Base-by-base conservation (phyloP, 768 basidiomycete species). In the Tulasnella sp. region DNA sequence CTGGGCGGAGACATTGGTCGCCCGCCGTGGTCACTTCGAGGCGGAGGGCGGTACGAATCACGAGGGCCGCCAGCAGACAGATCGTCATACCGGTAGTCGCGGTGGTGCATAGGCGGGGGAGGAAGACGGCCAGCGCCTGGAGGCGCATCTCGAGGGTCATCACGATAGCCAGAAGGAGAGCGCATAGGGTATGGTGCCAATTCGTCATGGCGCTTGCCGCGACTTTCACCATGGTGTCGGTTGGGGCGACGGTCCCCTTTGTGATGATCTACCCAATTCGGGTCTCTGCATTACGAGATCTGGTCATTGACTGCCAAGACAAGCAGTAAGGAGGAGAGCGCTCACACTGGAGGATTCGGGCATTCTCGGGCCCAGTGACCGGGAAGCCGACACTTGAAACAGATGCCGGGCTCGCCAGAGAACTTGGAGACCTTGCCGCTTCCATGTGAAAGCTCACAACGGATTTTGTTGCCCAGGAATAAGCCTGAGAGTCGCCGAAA, bases 401-500 rank as follows among this genome's bases (percentile, higher is more conserved):
- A 92, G 46, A 87, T 85, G 2, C 88, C 87, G 12, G 88, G 87
- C 53, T 90, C 90, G n/a, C 83, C 82, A n/a, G 79, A 71, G 61
- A 83, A 87, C 68, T 87, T 90, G 8, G 85, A 83, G 12, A 84
- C 82, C 59, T 87, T 77, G 15, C 87, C 85, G 53, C 88, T 87
- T 29, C 87, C 87, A 69, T 84, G 87, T 30, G 90, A 91, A 12
- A 84, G 73, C 67, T 92, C 90, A 9, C 92, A 90, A 10, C 86
- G 82, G 58, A 92, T 90, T 74, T 87, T 90, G 70, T 89, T 90
- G 44, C 90, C 89, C 87, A 92, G 88, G 69, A 92, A 92, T 62
- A 76, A 84, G 1, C 89, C 88, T 59, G 8, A 15, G 24, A 53
- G 24, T 5, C 7, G 34, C 34, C 34, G 15, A 38, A 29, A 42